phyloP scores from a whole-genome alignment of 1,139 yeast genomes.

The Hyphopichia fennica region DNA sequence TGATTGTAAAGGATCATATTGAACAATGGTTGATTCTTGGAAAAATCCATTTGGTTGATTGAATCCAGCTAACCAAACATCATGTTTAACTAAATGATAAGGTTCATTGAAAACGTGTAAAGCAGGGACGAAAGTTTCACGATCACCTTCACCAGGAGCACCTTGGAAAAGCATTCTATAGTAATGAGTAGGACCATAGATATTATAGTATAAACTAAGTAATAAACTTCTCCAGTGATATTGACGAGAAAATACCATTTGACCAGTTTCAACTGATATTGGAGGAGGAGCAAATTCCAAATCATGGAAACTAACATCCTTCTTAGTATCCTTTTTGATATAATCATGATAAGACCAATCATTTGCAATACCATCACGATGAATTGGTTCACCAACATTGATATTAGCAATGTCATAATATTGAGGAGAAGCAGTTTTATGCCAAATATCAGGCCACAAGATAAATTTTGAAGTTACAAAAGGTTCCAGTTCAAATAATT shows the following conservation, averaged over 20 bases:
- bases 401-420: constrained; percentile 36
- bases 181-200: constrained; percentile 27
- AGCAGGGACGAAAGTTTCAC: constrained; percentile 42
- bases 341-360: constrained; percentile 24
- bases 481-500: constrained; percentile 23
- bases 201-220: constrained; percentile 34
- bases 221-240: constrained; percentile 29
- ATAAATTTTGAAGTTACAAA: constrained; percentile 29
- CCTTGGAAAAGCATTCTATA: constrained; percentile 38
- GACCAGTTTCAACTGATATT: constrained; percentile 35
- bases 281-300: constrained; percentile 30
- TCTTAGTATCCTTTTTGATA: constrained; percentile 14
- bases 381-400: constrained; percentile 27
- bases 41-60: constrained; percentile 17
- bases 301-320: constrained; percentile 32
- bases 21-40: constrained; percentile 34
- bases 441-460: constrained; percentile 44
- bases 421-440: constrained; percentile 32
- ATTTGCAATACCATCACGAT: constrained; percentile 31
- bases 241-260: constrained; percentile 33
- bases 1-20: constrained; percentile 30
- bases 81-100: constrained; percentile 25
- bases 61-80: constrained; percentile 25
- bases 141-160: constrained; percentile 38
- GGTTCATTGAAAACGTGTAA: constrained; percentile 37